Evolutionary conservation across 805 yeast species (phyloP).

Genomic region (Diddensiella transvaalensis): DNA sequence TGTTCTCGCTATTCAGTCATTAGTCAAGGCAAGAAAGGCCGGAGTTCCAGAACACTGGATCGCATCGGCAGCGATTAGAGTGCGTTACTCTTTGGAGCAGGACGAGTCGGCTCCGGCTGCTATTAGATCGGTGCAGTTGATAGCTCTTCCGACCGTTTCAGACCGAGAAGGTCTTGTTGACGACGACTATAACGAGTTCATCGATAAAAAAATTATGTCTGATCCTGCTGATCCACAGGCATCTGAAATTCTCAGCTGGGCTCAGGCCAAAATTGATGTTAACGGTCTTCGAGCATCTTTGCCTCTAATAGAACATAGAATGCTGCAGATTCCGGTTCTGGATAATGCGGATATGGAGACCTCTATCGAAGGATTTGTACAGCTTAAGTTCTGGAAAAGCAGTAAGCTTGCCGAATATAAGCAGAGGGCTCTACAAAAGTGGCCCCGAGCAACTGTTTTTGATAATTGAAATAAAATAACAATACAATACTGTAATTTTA

Average conservation of each 20-base stretch:
- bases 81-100: slow-evolving; percentile 32
- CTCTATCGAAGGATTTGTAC: slow-evolving; percentile 1
- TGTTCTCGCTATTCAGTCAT: slow-evolving; percentile 49
- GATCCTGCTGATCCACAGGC: slow-evolving; percentile 9
- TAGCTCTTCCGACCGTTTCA: slow-evolving; percentile 18
- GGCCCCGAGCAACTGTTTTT: slow-evolving; percentile 7
- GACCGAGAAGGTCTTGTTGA: slow-evolving; percentile 23
- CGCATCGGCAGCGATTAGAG: slow-evolving; percentile 33
- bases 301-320: slow-evolving; percentile 5
- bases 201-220: slow-evolving; percentile 24
- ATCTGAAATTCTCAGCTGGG: slow-evolving; percentile 26
- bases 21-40: slow-evolving; percentile 42
- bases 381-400: slow-evolving; percentile 9
- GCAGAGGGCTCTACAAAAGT: not conserved
- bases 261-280: slow-evolving; percentile 22
- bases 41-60: slow-evolving; percentile 31
- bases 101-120: slow-evolving; percentile 45
- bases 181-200: slow-evolving; percentile 23
- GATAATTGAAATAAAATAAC: not conserved
- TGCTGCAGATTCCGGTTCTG: slow-evolving; percentile 5
- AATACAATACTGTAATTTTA: too few relatives aligned
- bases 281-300: slow-evolving; percentile 10
- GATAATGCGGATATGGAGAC: slow-evolving; percentile 1
- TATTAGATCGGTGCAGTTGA: slow-evolving; percentile 30
- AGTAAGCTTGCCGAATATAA: slow-evolving; percentile 5